phyloP scores from a whole-genome alignment of 495 filamentous ascomycete genomes.

The Aspergillus conjunctus region DNA sequence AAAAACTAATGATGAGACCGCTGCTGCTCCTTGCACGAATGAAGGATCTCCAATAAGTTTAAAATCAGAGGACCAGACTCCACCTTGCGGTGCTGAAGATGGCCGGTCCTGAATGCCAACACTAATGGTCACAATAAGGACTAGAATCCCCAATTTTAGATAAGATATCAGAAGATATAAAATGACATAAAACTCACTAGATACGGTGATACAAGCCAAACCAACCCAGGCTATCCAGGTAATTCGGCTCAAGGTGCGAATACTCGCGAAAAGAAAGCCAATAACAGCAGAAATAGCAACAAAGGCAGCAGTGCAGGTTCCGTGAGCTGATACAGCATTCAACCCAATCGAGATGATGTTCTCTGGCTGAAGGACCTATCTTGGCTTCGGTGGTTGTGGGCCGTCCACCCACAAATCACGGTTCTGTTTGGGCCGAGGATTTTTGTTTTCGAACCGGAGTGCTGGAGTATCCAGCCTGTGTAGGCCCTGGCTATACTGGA shows the following conservation, averaged over 20 bases:
- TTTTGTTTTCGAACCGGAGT: too few species aligned
- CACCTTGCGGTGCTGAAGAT: slow-evolving; percentile 34
- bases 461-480: too few species aligned
- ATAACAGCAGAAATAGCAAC: slow-evolving; percentile 36
- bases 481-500: too few species aligned
- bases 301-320: slow-evolving; percentile 58
- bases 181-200: too few species aligned
- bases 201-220: slow-evolving; percentile 29
- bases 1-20: slow-evolving; percentile 54
- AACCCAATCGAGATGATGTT: slow-evolving; percentile 68
- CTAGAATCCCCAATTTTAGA: slow-evolving; percentile 20
- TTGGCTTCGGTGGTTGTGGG: too few species aligned
- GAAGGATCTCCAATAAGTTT: slow-evolving; percentile 31
- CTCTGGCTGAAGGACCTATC: too few species aligned
- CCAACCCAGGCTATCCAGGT: slow-evolving; percentile 45
- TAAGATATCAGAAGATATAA: too few species aligned
- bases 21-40: slow-evolving; percentile 50
- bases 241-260: slow-evolving; percentile 42
- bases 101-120: slow-evolving; percentile 56
- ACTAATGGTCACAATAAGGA: slow-evolving; percentile 69
- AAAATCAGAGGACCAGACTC: slow-evolving; percentile 34
- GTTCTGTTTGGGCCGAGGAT: too few species aligned
- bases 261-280: slow-evolving; percentile 35
- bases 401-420: too few species aligned
- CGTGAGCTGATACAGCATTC: slow-evolving; percentile 63